A percentile compares a stretch with the other conserved stretches of the same genome.
Conservation (phyloP, 805 yeast species). For the Yarrowia sp. region DNA sequence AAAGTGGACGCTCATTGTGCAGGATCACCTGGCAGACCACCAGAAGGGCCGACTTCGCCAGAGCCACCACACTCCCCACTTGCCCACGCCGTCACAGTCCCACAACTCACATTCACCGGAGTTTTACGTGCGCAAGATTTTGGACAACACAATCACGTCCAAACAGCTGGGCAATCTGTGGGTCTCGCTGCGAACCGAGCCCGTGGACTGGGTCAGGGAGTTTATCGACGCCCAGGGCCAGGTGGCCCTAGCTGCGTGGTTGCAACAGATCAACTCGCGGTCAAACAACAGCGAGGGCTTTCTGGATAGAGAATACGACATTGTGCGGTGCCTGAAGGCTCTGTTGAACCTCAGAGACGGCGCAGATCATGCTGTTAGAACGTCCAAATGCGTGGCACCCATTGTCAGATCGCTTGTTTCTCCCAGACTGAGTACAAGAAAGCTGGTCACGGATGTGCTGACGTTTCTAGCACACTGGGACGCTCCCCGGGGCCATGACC, state of each 20-base stretch:
- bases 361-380: constrained; percentile 59
- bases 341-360: constrained; percentile 70
- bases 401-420: constrained; percentile 77
- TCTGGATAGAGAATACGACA: constrained; percentile 73
- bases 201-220: constrained; percentile 77
- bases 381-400: constrained; percentile 61
- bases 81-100: constrained; percentile 15
- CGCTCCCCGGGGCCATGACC: constrained; percentile 59
- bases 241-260: constrained; percentile 70
- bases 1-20: constrained; percentile 91
- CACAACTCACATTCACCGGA: constrained; percentile 62
- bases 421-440: constrained; percentile 75
- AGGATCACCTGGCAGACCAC: constrained; percentile 79
- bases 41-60: constrained; percentile 58
- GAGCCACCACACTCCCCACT: constrained; percentile 42
- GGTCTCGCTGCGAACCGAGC: constrained; percentile 92
- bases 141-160: constrained; percentile 70
- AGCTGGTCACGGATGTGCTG: constrained; percentile 78
- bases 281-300: constrained; percentile 52
- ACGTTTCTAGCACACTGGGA: constrained; percentile 60
- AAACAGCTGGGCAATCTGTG: constrained; percentile 81
- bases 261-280: constrained; percentile 57
- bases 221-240: constrained; percentile 86
- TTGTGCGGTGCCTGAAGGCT: constrained; percentile 80
- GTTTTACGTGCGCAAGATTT: constrained; percentile 74